These are phyloP conservation scores for Zymoseptoria pseudotritici DNA, from an alignment of 2,329 filamentous ascomycete species.

Conservation along the genomic window DNA sequence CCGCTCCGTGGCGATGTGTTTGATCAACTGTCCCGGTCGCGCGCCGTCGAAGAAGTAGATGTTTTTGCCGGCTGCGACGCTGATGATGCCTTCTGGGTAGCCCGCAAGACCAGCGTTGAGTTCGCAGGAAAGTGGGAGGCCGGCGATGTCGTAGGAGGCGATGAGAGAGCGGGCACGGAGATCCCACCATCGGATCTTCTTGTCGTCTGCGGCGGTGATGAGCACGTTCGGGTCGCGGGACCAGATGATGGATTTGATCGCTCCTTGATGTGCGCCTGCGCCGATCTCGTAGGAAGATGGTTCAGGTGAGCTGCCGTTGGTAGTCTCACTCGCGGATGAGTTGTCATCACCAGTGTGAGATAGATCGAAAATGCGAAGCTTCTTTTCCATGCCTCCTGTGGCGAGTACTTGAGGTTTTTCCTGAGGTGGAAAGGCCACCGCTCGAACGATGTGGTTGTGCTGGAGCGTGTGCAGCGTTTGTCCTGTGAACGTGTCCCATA, in stretches of 20 bases:
- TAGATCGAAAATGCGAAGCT: constrained; percentile 87
- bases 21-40: constrained; percentile 62
- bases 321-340: constrained; percentile 10
- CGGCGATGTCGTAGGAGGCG: constrained; percentile 70
- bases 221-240: constrained; percentile 70
- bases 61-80: constrained; percentile 87
- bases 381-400: constrained; percentile 94
- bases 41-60: constrained; percentile 84
- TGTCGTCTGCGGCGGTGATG: constrained; percentile 84
- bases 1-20: constrained; percentile 70
- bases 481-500: constrained; percentile 95
- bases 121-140: constrained; percentile 85
- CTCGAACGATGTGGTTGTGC: constrained; percentile 91
- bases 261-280: constrained; percentile 70
- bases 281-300: constrained; percentile 76
- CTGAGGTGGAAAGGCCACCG: constrained; percentile 69
- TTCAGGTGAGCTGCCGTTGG: constrained; percentile 12
- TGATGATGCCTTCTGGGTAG: constrained; percentile 62
- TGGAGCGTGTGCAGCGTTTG: constrained; percentile 80
- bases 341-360: constrained; percentile 44
- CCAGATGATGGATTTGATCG: constrained; percentile 97
- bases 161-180: constrained; percentile 68
- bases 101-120: constrained; percentile 62
- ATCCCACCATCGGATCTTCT: constrained; percentile 91
- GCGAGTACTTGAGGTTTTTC: constrained; percentile 68